These are phyloP conservation scores for Bipolaris zeicola DNA, from an alignment of 2,329 filamentous ascomycete species.

Conservation along the genomic window DNA sequence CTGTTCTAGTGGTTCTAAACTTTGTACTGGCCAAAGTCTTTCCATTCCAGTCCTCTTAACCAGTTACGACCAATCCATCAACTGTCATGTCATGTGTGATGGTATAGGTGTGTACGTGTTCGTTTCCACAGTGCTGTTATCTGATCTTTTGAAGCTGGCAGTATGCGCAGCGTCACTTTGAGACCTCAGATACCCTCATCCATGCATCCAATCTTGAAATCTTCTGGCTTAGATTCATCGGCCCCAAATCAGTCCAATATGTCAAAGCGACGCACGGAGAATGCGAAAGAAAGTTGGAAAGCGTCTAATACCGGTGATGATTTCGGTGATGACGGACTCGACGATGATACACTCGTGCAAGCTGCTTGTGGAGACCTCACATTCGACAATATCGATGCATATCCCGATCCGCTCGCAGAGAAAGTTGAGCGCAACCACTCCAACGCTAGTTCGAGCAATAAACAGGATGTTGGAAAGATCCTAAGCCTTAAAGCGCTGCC, in stretches of 20 bases:
- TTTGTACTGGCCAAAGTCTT: conserved; percentile 67
- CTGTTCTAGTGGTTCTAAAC: conserved; percentile 65
- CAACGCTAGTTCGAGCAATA: conserved; percentile 22
- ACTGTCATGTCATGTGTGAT: conserved; percentile 80
- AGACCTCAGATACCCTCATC: conserved; percentile 56
- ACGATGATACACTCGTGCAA: conserved; percentile 59
- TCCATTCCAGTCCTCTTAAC: conserved; percentile 64
- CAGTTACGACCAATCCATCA: conserved; percentile 62
- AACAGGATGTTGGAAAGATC: conserved; percentile 6
- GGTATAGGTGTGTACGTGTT: conserved; percentile 66
- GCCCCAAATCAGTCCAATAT: conserved; percentile 34
- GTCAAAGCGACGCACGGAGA: conserved; percentile 37
- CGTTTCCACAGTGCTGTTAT: background rate
- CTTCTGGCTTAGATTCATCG: conserved; percentile 18
- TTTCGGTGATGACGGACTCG: conserved; percentile 59
- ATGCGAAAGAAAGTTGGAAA: conserved; percentile 10
- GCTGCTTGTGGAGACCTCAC: conserved; percentile 48
- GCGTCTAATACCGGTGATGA: conserved; percentile 49
- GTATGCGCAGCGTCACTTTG: conserved; percentile 59
- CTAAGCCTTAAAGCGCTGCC: background rate
- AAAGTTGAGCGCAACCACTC: conserved; percentile 28
- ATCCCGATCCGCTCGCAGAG: conserved; percentile 40
- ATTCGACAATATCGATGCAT: conserved; percentile 61
- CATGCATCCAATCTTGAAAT: conserved; percentile 49
- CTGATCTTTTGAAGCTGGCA: conserved; percentile 56